phyloP scores from a whole-genome alignment of 345 rosid genomes.

The Ailanthus altissimus region DNA sequence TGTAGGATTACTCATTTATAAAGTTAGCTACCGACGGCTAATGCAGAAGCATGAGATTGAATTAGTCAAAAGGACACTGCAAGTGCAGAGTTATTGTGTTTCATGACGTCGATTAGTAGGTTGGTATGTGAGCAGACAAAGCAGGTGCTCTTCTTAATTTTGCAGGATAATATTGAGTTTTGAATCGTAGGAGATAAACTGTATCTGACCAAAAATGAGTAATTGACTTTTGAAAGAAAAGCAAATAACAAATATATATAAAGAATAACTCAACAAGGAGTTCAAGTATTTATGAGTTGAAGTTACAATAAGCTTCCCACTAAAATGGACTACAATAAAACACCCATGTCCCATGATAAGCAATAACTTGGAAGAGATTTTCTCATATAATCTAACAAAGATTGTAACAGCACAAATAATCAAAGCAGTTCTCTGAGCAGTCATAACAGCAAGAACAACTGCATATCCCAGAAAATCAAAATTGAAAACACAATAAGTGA shows the following conservation, averaged over 20 bases:
- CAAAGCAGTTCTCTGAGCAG: slow-evolving; percentile 43
- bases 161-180: no score
- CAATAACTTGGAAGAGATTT: neutral
- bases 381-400: slow-evolving; percentile 4
- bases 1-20: no score
- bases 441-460: slow-evolving; percentile 58
- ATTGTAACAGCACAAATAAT: slow-evolving; percentile 40
- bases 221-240: neutral
- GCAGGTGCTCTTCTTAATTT: neutral
- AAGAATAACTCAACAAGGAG: neutral
- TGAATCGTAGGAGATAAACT: no score
- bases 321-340: neutral
- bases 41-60: neutral
- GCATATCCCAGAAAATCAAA: slow-evolving; percentile 10
- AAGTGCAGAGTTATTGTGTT: neutral
- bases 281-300: neutral
- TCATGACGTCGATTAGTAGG: neutral
- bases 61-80: neutral
- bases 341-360: neutral
- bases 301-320: neutral
- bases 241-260: neutral
- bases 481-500: neutral
- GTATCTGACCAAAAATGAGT: no score
- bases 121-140: neutral
- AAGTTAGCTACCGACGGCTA: neutral